Evolutionary conservation across 176 grass and related monocot species (phyloP).

Genomic region (Carex myosuroides): DNA sequence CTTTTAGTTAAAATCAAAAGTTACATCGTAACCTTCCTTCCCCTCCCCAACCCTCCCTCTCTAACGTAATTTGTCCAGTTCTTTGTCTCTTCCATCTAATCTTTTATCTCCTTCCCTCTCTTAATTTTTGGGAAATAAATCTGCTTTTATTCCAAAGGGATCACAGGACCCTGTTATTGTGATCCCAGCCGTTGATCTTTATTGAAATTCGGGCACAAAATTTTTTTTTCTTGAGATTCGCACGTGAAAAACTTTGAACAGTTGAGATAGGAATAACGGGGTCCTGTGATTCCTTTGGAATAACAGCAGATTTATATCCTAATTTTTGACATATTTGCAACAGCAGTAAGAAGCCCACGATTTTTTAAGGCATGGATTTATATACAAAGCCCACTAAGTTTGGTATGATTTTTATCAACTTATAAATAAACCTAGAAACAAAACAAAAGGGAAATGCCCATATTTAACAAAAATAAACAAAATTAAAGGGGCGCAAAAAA

Average conservation of each 20-base stretch:
- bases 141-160: too few species aligned
- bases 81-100: neutral
- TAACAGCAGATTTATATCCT: too few species aligned
- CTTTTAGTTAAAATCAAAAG: too few species aligned
- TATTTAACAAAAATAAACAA: constrained; percentile 26
- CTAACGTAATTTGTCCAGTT: neutral
- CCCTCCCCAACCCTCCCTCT: too few species aligned
- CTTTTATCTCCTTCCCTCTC: neutral
- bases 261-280: too few species aligned
- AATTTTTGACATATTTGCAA: neutral
- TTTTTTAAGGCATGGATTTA: constrained; percentile 4
- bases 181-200: too few species aligned
- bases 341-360: neutral
- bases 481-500: constrained; percentile 9
- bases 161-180: too few species aligned
- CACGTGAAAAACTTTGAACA: too few species aligned
- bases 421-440: constrained; percentile 14
- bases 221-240: too few species aligned
- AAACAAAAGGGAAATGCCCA: constrained; percentile 20
- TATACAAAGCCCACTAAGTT: constrained; percentile 14
- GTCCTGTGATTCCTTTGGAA: too few species aligned
- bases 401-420: constrained; percentile 11
- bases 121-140: neutral
- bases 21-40: too few species aligned
- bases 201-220: too few species aligned